These are phyloP conservation scores for Aspergillus sp. DNA, from an alignment of 2,329 filamentous ascomycete genomes.

Conservation along the genomic window DNA sequence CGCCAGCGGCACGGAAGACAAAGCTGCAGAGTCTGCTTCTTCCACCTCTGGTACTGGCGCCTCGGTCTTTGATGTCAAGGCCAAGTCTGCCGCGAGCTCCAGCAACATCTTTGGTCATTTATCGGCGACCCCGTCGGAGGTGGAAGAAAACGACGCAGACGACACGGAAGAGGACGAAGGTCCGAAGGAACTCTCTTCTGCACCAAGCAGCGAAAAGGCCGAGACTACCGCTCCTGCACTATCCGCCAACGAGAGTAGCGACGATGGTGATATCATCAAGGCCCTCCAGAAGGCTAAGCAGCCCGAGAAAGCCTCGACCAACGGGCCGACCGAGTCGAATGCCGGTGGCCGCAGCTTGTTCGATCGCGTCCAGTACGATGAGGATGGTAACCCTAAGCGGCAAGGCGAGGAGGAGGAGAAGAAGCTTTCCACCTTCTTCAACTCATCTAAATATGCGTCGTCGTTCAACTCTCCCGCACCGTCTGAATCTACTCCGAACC, in stretches of 20 bases:
- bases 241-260: slow-evolving; percentile 21
- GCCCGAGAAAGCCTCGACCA: slow-evolving; percentile 13
- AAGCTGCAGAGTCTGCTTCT: slow-evolving; percentile 14
- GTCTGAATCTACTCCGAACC: slow-evolving; percentile 19
- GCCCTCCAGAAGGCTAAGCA: slow-evolving; percentile 23
- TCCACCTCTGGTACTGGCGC: slow-evolving; percentile 9
- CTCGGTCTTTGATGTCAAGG: slow-evolving; percentile 32
- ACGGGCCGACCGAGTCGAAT: slow-evolving; percentile 17
- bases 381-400: slow-evolving; percentile 27
- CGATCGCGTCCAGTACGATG: slow-evolving; percentile 31
- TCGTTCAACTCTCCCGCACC: slow-evolving; percentile 25
- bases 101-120: slow-evolving; percentile 41
- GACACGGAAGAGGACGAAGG: slow-evolving; percentile 24
- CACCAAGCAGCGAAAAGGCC: slow-evolving; percentile 13
- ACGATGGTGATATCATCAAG: slow-evolving; percentile 24
- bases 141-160: slow-evolving; percentile 26
- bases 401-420: slow-evolving; percentile 15
- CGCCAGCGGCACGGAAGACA: slow-evolving; percentile 21
- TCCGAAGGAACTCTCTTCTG: slow-evolving; percentile 17
- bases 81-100: slow-evolving; percentile 26
- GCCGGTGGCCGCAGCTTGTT: slow-evolving; percentile 36
- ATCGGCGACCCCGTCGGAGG: slow-evolving; percentile 29
- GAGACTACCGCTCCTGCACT: slow-evolving; percentile 9
- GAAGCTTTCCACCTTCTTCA: slow-evolving; percentile 23
- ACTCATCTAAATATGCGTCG: slow-evolving; percentile 25